Evolutionary conservation across 2,329 filamentous ascomycete genomes (phyloP), one percentile per base, ranked within the genome.

Genomic region (Colletotrichum phormii): DNA sequence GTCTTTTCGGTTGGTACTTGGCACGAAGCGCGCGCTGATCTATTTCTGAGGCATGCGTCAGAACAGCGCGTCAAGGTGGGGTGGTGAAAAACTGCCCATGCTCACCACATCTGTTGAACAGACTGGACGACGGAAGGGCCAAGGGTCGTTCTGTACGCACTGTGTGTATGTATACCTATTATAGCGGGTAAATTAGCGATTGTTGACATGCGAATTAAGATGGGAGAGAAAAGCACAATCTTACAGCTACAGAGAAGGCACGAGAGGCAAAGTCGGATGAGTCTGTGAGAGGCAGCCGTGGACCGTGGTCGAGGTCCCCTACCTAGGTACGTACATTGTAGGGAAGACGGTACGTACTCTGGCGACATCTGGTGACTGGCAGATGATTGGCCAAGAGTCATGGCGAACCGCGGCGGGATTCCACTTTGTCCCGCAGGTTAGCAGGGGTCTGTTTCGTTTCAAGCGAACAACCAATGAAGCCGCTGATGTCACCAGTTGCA

Each of bases 401-500:
- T 35, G 54, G 65, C 70, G 59, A 69, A 59, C 65, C 31, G 37
- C 49, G 65, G 42, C 65, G 65, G 70, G 61, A 46, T 24, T 53
- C 70, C 59, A 55, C 49, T 31, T 63, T 60, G 66, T 54, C 70
- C 69, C 59, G 65, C 69, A 24, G 26, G 26, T 24, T n/a, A 53
- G 42, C 74, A 75, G 63, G 74, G 74, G 74, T 33, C 31, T 15
- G 74, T 75, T 75, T 75, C 74, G 74, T 72, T 74, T 70, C 58
- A 51, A 51, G 65, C 33, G 57, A 67, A 22, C 24, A 42, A 73
- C 80, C 78, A 80, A 79, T 78, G 65, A 77, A 80, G 80, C 80
- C 80, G 77, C 80, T 81, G 80, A 82, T 82, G 80, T 82, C 80
- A 81, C 80, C 62, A 72, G 24, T 35, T 58, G 55, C 69, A 64